Base-by-base conservation (phyloP, 139 green algal genomes). In the Coelastrella sp. region DNA sequence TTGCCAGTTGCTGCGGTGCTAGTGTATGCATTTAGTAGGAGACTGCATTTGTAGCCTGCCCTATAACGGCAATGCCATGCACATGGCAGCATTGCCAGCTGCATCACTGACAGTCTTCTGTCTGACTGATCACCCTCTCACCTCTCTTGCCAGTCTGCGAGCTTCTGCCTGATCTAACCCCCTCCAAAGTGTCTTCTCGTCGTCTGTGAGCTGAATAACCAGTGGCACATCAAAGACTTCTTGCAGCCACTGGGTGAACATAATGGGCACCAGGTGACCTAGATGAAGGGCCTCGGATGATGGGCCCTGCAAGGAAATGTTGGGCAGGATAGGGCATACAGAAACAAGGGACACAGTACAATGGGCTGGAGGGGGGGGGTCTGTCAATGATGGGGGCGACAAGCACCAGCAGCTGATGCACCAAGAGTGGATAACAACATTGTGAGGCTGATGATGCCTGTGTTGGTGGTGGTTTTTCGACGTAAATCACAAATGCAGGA, bases 161-260 rank as follows among this genome's bases (percentile, higher is more conserved):
- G 93, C 85, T 89, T 99, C 96, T 9, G 86, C 89, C 60, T 96
- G 93, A 15, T 93, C 89, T 32, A 98, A 64, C 0, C 85, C 89
- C 68, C 93, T 95, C 96, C 96, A 99, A 48, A 99, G 88, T n/a
- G 85, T 92, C 85, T 99, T 99, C 85, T 99, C 96, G 85, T 98
- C 97, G 71, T 99, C 97, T 4, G 97, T 99, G 11, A 99, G 86
- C 92, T 99, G 97, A 43, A 99, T 98, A 41, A 99, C 97, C 25
- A 99, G 92, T 21, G 97, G 97, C 40, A 96, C 94, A 63, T 98
- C 96, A 89, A 99, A 99, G 4, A 41, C 41, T 45, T 87, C 87
- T 85, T 96, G 94, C 60, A 98, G 92, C 81, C 91, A 98, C 89
- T 97, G 96, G 21, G 96, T 98, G 92, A 99, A 99, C 90, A 98